Conservation (phyloP, 805 yeast species). For the Candida peoriensis region DNA sequence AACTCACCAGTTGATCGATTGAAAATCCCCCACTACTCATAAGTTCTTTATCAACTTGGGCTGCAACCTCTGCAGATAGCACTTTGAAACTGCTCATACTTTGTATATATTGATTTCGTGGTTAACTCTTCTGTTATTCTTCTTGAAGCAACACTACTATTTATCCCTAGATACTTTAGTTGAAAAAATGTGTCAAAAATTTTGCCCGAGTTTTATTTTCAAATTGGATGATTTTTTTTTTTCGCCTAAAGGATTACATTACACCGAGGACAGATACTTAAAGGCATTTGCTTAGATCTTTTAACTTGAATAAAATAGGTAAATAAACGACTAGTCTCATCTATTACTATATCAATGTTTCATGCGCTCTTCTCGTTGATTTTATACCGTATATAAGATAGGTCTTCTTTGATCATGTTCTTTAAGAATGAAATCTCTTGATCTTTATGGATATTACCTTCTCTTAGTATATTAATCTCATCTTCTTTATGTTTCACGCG, state of each 20-base stretch:
- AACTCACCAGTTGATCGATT: conserved; percentile 61
- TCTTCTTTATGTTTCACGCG: conserved; percentile 3
- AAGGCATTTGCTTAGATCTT: too few species aligned
- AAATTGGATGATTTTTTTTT: background rate
- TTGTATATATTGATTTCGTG: too few species aligned
- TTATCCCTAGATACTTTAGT: too few species aligned
- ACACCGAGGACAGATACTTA: too few species aligned
- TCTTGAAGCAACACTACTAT: too few species aligned
- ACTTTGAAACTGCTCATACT: conserved; percentile 28
- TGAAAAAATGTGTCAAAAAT: too few species aligned
- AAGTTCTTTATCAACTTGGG: conserved; percentile 74
- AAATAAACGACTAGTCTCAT: too few species aligned
- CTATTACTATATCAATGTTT: conserved; percentile 1
- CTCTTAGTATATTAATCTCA: conserved; percentile 8
- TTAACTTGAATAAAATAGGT: too few species aligned
- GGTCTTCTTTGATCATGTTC: conserved; percentile 20
- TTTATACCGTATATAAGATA: conserved; percentile 19
- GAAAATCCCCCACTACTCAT: conserved; percentile 84
- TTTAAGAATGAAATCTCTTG: conserved; percentile 20
- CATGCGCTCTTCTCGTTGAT: conserved; percentile 11
- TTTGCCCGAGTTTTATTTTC: background rate
- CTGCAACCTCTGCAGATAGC: conserved; percentile 52
- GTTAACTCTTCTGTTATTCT: too few species aligned
- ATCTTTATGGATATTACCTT: conserved; percentile 12
- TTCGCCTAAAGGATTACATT: too few species aligned